Base-by-base conservation (phyloP, 805 yeast genomes). In the Sugiyamaella valdiviana region DNA sequence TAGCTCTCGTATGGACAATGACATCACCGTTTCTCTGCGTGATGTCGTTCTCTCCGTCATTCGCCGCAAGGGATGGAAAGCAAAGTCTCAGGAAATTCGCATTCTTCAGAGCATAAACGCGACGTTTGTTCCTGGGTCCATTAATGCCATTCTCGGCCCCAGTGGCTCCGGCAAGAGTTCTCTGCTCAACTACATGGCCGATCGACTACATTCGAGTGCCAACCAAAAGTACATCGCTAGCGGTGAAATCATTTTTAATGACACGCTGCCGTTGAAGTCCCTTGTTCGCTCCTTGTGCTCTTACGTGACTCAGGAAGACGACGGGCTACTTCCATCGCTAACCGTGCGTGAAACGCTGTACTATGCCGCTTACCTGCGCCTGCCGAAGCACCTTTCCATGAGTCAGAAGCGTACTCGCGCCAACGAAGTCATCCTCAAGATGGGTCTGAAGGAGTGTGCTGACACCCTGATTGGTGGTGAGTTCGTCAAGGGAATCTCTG, bases 241-340 rank as follows among this genome's bases (percentile, higher is more conserved):
- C 2, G 85, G 86, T 2, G 54, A 58, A 1, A 64, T 80, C 12
- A 57, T 63, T 14, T 65, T 80, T 46, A 77, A 78, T 53, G 69
- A 59, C 41, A 57, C 60, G n/a, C 46, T 51, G 15, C 67, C 76
- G 6, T 62, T 71, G 1, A 57, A 58, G 14, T 49, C 61, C 16
- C 59, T 70, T 57, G 57, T 76, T 42, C 56, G 68, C 42, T 65
- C 72, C 29, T 57, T 78, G 21, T 75, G 91, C 44, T 85, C 91
- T 0, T 87, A 83, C 64, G 95, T 87, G 17, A 77, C 85, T 5
- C 96, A 87, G 60, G 86, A 83, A 55, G 95, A 87, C 60, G 82
- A 79, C 52, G 80, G 85, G 36, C 68, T 87, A 46, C 66, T 85
- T 37, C 77, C 91, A 1, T 72, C 80, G 6, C 68, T 87, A 47